Percentiles rank a stretch among this genome's conserved stretches.
Conservation (phyloP, 164 flowering plant genomes). For the Annona squamosa region DNA sequence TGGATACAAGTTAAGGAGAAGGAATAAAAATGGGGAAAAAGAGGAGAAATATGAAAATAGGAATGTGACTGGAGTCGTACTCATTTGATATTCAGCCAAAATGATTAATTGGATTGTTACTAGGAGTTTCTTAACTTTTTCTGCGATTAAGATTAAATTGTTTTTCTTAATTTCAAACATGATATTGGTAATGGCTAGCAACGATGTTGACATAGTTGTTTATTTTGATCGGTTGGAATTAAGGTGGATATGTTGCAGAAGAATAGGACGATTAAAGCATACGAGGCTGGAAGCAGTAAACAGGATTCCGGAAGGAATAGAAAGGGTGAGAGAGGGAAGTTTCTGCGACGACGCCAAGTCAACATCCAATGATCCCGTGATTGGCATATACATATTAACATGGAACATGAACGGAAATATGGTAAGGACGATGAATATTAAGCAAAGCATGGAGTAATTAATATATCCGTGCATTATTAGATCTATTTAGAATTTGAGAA, state of each 20-base stretch:
- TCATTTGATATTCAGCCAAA: too few species aligned
- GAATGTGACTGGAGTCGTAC: too few species aligned
- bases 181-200: too few species aligned
- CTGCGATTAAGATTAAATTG: too few species aligned
- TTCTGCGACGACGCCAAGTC: slow-evolving; percentile 13
- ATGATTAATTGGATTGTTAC: too few species aligned
- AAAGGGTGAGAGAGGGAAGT: slow-evolving; percentile 30
- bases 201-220: not conserved
- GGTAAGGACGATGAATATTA: slow-evolving; percentile 21
- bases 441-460: not conserved
- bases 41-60: too few species aligned
- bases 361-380: slow-evolving; percentile 29
- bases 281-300: slow-evolving; percentile 8
- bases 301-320: slow-evolving; percentile 43
- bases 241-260: slow-evolving; percentile 15
- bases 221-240: not conserved
- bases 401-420: slow-evolving; percentile 81
- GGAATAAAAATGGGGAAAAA: too few species aligned
- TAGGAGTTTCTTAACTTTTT: too few species aligned
- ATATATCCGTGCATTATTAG: not conserved
- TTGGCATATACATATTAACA: slow-evolving; percentile 60
- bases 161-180: too few species aligned
- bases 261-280: slow-evolving; percentile 19
- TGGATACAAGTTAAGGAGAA: too few species aligned
- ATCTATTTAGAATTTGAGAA: too few species aligned